Evolutionary conservation across 768 basidiomycete species (phyloP).

Genomic region (Russula compacta): DNA sequence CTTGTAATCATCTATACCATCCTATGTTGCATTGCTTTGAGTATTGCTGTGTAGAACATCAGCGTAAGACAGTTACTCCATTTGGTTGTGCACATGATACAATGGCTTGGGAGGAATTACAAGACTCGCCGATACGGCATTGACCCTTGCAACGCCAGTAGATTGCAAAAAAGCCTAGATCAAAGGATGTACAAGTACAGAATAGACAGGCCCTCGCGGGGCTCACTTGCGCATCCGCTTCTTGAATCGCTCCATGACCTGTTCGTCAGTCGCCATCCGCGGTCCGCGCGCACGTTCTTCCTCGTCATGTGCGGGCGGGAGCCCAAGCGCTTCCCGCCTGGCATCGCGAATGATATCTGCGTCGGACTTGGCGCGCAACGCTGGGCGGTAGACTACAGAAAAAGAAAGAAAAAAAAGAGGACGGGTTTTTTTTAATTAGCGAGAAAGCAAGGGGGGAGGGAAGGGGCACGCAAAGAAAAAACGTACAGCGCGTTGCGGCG

Average conservation of each 20-base stretch:
- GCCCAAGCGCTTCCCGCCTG: constrained; percentile 76
- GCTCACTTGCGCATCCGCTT: constrained; percentile 79
- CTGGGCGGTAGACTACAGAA: constrained; percentile 70
- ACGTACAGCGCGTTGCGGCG: constrained; percentile 78
- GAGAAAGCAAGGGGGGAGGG: neutral
- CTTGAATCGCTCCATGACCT: constrained; percentile 96
- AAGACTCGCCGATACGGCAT: too few relatives aligned
- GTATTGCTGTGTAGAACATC: too few relatives aligned
- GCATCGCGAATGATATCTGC: constrained; percentile 83
- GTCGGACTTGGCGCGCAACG: constrained; percentile 77
- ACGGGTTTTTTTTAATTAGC: neutral
- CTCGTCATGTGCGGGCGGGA: constrained; percentile 45
- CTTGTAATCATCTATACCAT: too few relatives aligned
- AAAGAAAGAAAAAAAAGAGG: constrained; percentile 1
- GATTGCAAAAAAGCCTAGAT: too few relatives aligned
- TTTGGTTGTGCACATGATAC: too few relatives aligned
- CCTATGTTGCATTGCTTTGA: too few relatives aligned
- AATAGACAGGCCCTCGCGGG: neutral
- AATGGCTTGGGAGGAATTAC: too few relatives aligned
- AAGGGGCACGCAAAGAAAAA: neutral
- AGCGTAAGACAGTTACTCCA: too few relatives aligned
- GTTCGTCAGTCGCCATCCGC: constrained; percentile 86
- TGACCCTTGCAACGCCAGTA: too few relatives aligned
- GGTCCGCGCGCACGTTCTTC: constrained; percentile 35
- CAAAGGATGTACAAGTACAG: too few relatives aligned